Base-by-base conservation (phyloP, 257 asterid genomes). In the Primulina huaijiensis region DNA sequence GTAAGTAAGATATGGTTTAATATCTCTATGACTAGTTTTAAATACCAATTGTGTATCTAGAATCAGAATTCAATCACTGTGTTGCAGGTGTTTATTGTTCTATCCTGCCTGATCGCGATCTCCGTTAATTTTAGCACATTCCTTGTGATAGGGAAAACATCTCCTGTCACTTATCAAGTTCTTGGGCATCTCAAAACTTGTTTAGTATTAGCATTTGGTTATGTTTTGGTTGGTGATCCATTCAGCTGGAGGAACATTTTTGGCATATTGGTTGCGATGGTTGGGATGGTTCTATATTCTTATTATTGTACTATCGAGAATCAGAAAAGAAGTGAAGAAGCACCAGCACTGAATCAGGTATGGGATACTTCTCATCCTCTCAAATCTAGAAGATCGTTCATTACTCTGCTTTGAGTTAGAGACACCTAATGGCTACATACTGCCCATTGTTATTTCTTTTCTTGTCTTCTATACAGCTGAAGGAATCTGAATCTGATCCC, bases 131-230 rank as follows among this genome's bases (percentile, higher is more conserved):
- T 85, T 75, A 87, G 90, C 79, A 87, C 91, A 53, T 87, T 85
- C 74, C 82, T 87, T 57, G 94, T 87, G 62, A 85, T 87, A 62
- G 94, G 94, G 60, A 87, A 82, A 80, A 87, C 91, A 23, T 83
- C 94, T 65, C 90, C 94, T 1, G 88, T 87, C 70, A 87, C 94
- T 35, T 87, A 87, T 74, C 91, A 85, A 72, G 91, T 87, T 76
- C 90, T 87, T 62, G 94, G 94, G 67, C 94, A 85, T 82, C 85
- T 85, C 52, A 85, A 85, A 75, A 87, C 94, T 64, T 87, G 89
- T 77, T 80, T 87, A 37, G 93, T 87, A 43, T 78, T 87, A 66
- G 87, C 87, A 29, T 87, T 87, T 67, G 90, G 90, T 17, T 87
- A 83, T 78, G 67, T 76, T 29, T 78, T 87, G 60, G 83, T 87